These are phyloP conservation scores for Rugonectria rugulosa DNA, from an alignment of 2,329 filamentous ascomycete genomes.

Conservation along the genomic window DNA sequence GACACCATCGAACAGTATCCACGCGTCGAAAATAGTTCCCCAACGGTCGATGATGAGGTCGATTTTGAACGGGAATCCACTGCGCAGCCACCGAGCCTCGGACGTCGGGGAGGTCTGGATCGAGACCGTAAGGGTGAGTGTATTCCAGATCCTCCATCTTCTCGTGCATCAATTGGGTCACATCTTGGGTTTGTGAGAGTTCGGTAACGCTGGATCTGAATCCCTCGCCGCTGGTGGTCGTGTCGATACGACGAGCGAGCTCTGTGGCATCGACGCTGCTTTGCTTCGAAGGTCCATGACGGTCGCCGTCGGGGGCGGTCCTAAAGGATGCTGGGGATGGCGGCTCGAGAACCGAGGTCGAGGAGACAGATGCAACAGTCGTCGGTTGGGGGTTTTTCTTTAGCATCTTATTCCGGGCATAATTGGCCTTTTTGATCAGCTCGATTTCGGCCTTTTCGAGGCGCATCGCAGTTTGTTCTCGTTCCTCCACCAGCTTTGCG, in stretches of 20 bases:
- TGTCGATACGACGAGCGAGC: conserved; percentile 11
- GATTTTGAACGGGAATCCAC: conserved; percentile 76
- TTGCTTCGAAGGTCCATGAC: not conserved
- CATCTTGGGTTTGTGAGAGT: conserved; percentile 14
- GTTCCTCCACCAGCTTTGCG: conserved; percentile 80
- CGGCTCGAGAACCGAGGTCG: conserved; percentile 14
- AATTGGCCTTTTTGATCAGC: conserved; percentile 81
- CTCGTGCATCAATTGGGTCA: conserved; percentile 24
- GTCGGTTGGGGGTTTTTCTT: conserved; percentile 4
- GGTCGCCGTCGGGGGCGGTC: conserved; percentile 22
- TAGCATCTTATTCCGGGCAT: conserved; percentile 66
- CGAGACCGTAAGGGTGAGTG: conserved; percentile 47
- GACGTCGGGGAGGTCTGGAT: conserved; percentile 47
- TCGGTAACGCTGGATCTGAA: conserved; percentile 25
- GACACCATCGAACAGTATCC: conserved; percentile 92
- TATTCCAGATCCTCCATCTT: conserved; percentile 44
- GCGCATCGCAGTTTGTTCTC: conserved; percentile 80
- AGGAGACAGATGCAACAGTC: conserved; percentile 12
- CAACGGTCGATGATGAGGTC: conserved; percentile 75
- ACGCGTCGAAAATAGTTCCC: conserved; percentile 84
- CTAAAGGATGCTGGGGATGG: conserved; percentile 25
- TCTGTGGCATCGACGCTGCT: not conserved
- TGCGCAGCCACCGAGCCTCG: conserved; percentile 68
- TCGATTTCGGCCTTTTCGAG: conserved; percentile 89
- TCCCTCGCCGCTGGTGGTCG: conserved; percentile 8